These are phyloP conservation scores for Tubosaeta sp. DNA, from an alignment of 768 basidiomycete species.

Conservation along the genomic window DNA sequence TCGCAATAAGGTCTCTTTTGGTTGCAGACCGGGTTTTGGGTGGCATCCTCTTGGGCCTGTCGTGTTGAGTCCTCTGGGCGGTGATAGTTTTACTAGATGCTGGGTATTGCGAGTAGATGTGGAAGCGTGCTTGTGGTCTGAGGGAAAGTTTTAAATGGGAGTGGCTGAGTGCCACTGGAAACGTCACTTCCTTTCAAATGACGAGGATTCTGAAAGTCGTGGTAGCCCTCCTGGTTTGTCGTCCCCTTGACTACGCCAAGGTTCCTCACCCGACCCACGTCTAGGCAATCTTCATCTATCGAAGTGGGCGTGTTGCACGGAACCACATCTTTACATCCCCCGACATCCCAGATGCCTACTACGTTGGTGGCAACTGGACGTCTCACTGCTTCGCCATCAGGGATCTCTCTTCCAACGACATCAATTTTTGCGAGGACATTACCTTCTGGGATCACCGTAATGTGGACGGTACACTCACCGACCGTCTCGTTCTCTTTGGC, in stretches of 20 bases:
- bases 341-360: slow-evolving; percentile 48
- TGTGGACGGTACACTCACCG: slow-evolving; percentile 32
- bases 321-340: slow-evolving; percentile 41
- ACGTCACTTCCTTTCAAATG: background rate
- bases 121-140: too few relatives aligned
- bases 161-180: too few relatives aligned
- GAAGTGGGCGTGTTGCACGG: slow-evolving; percentile 38
- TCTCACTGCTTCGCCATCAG: slow-evolving; percentile 42
- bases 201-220: slow-evolving; percentile 14
- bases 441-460: slow-evolving; percentile 60
- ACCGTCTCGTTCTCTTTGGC: slow-evolving; percentile 41
- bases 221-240: slow-evolving; percentile 9
- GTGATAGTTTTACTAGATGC: too few relatives aligned
- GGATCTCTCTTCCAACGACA: slow-evolving; percentile 29
- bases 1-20: too few relatives aligned
- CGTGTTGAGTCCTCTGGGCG: too few relatives aligned
- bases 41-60: too few relatives aligned
- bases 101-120: too few relatives aligned
- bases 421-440: slow-evolving; percentile 60
- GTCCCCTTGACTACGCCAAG: background rate
- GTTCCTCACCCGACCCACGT: background rate
- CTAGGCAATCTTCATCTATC: slow-evolving; percentile 44
- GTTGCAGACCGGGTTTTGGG: too few relatives aligned
- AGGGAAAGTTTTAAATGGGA: too few relatives aligned
- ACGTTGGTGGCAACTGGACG: slow-evolving; percentile 45